Conservation (phyloP, 441 rosid genomes). For the Adansonia madagascariensis region DNA sequence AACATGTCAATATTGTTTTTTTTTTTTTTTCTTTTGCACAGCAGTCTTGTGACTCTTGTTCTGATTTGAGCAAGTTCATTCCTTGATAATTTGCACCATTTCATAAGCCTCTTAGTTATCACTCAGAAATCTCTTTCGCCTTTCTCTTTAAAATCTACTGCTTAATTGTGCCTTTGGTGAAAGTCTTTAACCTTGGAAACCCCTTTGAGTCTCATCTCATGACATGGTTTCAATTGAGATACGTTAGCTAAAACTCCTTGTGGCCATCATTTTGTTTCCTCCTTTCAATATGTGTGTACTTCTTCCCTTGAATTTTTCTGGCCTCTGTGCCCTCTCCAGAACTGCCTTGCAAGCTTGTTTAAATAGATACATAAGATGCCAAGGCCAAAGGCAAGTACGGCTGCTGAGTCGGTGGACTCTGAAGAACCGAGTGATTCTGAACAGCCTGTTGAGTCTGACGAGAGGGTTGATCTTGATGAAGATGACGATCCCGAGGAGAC, state of each 20-base stretch:
- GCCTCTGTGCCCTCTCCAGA: slow-evolving; percentile 93
- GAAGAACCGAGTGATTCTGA: slow-evolving; percentile 45
- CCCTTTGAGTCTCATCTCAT: slow-evolving; percentile 60
- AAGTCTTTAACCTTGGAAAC: slow-evolving; percentile 46
- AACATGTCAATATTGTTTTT: slow-evolving; percentile 19
- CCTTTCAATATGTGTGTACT: slow-evolving; percentile 49
- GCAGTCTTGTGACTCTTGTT: slow-evolving; percentile 29
- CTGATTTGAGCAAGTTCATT: slow-evolving; percentile 29
- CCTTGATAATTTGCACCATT: slow-evolving; percentile 33
- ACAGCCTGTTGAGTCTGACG: slow-evolving; percentile 52
- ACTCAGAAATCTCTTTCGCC: slow-evolving; percentile 44
- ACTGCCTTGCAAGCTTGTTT: slow-evolving; percentile 81
- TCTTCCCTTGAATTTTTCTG: slow-evolving; percentile 71
- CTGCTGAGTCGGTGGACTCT: slow-evolving; percentile 39
- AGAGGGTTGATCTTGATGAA: slow-evolving; percentile 53
- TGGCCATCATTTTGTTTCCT: slow-evolving; percentile 81
- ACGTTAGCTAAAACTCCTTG: slow-evolving; percentile 66
- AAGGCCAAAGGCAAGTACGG: slow-evolving; percentile 61
- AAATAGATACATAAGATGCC: slow-evolving; percentile 80
- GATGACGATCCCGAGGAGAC: slow-evolving; percentile 76
- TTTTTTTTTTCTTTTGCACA: slow-evolving; percentile 17
- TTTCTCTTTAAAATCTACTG: slow-evolving; percentile 36
- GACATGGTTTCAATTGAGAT: slow-evolving; percentile 57
- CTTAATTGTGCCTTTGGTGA: slow-evolving; percentile 39
- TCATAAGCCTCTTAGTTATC: slow-evolving; percentile 53